Percentiles rank a stretch among this genome's conserved stretches.
Evolutionary conservation across 1,284 basidiomycete genomes (phyloP).

Genomic region (Puccinia coronata): DNA sequence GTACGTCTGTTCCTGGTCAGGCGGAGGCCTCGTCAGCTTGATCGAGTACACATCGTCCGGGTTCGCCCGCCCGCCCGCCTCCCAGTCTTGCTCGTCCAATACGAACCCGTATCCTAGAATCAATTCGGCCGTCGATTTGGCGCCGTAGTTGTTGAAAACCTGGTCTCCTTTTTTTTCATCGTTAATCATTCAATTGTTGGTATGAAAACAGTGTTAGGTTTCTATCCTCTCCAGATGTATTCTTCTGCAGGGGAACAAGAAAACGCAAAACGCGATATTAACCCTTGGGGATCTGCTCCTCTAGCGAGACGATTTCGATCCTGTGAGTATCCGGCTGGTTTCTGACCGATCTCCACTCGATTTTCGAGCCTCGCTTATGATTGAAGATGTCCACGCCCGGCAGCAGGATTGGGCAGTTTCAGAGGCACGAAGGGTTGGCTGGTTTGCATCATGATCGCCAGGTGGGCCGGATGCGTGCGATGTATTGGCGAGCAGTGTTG

Average conservation of each 20-base stretch:
- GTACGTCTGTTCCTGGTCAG: not conserved
- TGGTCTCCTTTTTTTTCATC: constrained; percentile 46
- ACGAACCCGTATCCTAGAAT: constrained; percentile 48
- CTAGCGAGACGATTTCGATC: constrained; percentile 31
- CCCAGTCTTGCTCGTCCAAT: constrained; percentile 36
- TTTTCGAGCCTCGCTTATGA: constrained; percentile 22
- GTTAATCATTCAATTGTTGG: too few relatives aligned
- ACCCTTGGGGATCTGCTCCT: constrained; percentile 14
- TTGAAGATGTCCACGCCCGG: constrained; percentile 47
- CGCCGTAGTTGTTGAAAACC: constrained; percentile 48
- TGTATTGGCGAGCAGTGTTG: not conserved
- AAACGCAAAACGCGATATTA: too few relatives aligned
- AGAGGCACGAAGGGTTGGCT: not conserved
- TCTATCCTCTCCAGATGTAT: too few relatives aligned
- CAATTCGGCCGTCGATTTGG: constrained; percentile 43
- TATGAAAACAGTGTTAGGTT: too few relatives aligned
- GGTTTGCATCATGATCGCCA: not conserved
- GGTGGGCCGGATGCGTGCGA: not conserved
- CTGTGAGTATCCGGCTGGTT: not conserved
- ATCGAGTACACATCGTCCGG: constrained; percentile 45
- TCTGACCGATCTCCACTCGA: constrained; percentile 30
- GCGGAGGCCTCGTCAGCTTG: constrained; percentile 19
- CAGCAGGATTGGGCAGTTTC: constrained; percentile 10
- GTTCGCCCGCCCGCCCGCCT: not conserved
- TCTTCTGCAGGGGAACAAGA: too few relatives aligned